Evolutionary conservation across 345 rosid species (phyloP).

Genomic region (Boechera stricta): DNA sequence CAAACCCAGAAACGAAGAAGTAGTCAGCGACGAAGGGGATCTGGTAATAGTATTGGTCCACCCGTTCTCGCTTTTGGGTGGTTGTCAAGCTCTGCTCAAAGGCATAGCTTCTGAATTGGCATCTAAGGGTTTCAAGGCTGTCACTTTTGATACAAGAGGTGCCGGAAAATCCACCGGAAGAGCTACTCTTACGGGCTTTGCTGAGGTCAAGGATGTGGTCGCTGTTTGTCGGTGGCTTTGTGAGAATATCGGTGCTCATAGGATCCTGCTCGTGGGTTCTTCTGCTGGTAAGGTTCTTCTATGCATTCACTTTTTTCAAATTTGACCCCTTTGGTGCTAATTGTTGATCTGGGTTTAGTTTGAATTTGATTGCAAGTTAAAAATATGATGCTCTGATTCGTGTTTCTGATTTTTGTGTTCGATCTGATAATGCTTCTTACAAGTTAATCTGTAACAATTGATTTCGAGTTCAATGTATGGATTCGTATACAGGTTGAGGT

Average conservation of each 20-base stretch:
- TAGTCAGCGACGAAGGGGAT: conserved; percentile 13
- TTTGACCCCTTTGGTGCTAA: background rate
- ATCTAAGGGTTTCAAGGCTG: conserved; percentile 61
- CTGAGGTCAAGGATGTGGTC: conserved; percentile 84
- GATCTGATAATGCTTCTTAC: conserved; percentile 1
- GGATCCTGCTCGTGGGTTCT: conserved; percentile 87
- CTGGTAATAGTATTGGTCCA: conserved; percentile 82
- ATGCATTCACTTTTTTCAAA: background rate
- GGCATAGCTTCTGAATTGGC: conserved; percentile 81
- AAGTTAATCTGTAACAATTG: background rate
- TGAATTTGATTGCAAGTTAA: background rate
- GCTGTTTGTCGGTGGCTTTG: conserved; percentile 83
- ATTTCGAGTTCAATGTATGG: conserved; percentile 2
- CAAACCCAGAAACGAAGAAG: conserved; percentile 56
- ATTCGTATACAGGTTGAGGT: conserved; percentile 4
- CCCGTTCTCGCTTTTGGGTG: conserved; percentile 86
- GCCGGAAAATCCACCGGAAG: conserved; percentile 84
- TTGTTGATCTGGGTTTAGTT: conserved; percentile 21
- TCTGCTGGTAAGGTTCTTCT: conserved; percentile 68
- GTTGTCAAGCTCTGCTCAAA: conserved; percentile 71
- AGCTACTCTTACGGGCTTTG: conserved; percentile 84
- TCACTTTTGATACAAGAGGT: conserved; percentile 94
- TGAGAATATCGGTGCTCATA: conserved; percentile 51
- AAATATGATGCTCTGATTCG: background rate
- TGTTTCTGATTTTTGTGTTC: background rate